Base-by-base conservation (phyloP, 176 grass and related monocot genomes). In the Zea luxurians region DNA sequence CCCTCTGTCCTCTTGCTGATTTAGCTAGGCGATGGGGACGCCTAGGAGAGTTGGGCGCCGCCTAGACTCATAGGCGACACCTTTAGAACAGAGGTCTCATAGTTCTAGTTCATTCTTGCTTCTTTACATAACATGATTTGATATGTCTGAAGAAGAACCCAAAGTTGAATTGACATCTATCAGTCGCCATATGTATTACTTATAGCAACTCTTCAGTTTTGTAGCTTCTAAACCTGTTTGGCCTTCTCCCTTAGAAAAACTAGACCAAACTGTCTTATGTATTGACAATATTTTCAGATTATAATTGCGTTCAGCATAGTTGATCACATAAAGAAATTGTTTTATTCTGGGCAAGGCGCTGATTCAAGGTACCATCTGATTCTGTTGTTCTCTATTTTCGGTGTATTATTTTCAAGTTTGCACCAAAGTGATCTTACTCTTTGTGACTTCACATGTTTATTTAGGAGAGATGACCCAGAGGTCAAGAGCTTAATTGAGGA, bases 381-480 rank as follows among this genome's bases (percentile, higher is more conserved):
- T 59, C 55, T 59, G n/a, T 27, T 72, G 10, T 73, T 67, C 64
- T 70, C 37, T 52, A 64, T 10, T 71, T 10, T 71, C 80, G 48
- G 13, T 34, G 43, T 13, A 12, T 68, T 71, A 61, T 75, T 76
- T 67, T 64, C 15, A 66, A 61, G 36, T 76, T 78, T 16, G 42
- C 82, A 68, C 64, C 69, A 10, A 58, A 2, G 2, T 78, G 17
- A 42, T 82, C 67, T 73, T 50, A 37, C 58, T 78, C 48, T 10
- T 70, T 49, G 54, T 16, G 73, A 73, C 27, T 72, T 66, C 35
- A 44, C 48, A 70, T 82, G 61, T 85, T 71, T 71, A 48, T 83
- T 57, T 78, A 99, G 96, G 90, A 91, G 71, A 84, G 90, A 93
- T 80, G 93, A 96, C 74, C 81, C 84, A 55, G 92, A 93, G 47